These are phyloP conservation scores for Heliosperma pusillum DNA, from an alignment of 148 eudicot species.

Conservation along the genomic window DNA sequence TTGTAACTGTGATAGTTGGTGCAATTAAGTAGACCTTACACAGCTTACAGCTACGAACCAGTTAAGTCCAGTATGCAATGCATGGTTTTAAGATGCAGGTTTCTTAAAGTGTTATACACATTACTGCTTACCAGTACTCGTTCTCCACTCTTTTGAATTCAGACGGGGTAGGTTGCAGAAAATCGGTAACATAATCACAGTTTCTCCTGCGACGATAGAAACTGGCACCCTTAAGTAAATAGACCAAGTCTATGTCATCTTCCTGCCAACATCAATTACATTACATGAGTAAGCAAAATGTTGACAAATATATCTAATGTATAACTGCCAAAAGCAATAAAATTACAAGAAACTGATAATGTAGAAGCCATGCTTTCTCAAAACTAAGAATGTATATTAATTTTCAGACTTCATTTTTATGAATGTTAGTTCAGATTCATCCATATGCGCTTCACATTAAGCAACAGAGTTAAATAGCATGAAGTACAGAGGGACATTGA, in stretches of 20 bases:
- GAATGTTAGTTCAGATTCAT: neutral
- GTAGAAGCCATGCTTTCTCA: neutral
- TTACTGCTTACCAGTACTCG: slow-evolving; percentile 37
- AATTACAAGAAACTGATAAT: neutral
- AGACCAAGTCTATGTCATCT: slow-evolving; percentile 49
- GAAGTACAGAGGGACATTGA: neutral
- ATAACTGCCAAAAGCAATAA: neutral
- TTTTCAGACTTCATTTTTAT: neutral
- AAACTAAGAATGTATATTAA: neutral
- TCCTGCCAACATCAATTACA: slow-evolving; percentile 41
- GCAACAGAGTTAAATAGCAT: neutral
- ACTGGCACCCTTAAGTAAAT: slow-evolving; percentile 42
- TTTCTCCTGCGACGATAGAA: slow-evolving; percentile 55
- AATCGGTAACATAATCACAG: slow-evolving; percentile 54
- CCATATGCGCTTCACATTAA: slow-evolving; percentile 1
- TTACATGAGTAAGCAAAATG: neutral
- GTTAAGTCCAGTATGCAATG: neutral
- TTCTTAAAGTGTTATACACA: neutral
- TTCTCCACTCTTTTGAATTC: slow-evolving; percentile 39
- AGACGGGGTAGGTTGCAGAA: slow-evolving; percentile 55
- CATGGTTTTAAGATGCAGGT: neutral
- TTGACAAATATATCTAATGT: neutral
- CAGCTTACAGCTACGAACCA: neutral
- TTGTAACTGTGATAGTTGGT: neutral
- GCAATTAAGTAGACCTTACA: slow-evolving; percentile 1